These are phyloP conservation scores for Uronychia setigera DNA, from an alignment of 73 alveolate genomes.

Conservation along the genomic window DNA sequence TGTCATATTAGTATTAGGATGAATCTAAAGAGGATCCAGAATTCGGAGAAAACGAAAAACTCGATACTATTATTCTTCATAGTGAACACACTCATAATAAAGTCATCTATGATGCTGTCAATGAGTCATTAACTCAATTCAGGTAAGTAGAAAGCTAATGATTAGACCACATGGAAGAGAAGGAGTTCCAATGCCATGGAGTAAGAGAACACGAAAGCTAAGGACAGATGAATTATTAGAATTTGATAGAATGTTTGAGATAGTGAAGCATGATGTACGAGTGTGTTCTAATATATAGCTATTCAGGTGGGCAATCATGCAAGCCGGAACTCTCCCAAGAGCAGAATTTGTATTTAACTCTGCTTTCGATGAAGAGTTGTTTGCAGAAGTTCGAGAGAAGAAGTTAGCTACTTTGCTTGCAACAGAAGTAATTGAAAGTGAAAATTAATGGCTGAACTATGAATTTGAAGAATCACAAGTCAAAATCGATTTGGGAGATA, in stretches of 20 bases:
- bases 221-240: conserved; percentile 34
- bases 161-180: conserved; percentile 40
- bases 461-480: conserved; percentile 77
- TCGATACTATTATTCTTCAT: too few species aligned
- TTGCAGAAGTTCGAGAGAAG: conserved; percentile 64
- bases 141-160: too few species aligned
- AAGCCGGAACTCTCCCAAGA: conserved; percentile 68
- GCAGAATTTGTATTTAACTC: conserved; percentile 25
- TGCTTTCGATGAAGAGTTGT: conserved; percentile 65
- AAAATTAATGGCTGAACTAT: conserved; percentile 66
- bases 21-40: neutral
- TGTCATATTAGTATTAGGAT: neutral
- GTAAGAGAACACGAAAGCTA: conserved; percentile 24
- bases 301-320: conserved; percentile 51
- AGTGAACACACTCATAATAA: conserved; percentile 41
- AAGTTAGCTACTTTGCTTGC: conserved; percentile 63
- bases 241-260: conserved; percentile 36
- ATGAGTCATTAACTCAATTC: conserved; percentile 29
- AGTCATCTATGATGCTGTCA: conserved; percentile 39
- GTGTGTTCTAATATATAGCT: neutral
- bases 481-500: conserved; percentile 66
- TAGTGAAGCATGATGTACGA: conserved; percentile 37
- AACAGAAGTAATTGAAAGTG: conserved; percentile 59
- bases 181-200: conserved; percentile 62
- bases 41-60: too few species aligned